Base-by-base conservation (phyloP, 768 basidiomycete genomes). In the Kwoniella bestiolae region DNA sequence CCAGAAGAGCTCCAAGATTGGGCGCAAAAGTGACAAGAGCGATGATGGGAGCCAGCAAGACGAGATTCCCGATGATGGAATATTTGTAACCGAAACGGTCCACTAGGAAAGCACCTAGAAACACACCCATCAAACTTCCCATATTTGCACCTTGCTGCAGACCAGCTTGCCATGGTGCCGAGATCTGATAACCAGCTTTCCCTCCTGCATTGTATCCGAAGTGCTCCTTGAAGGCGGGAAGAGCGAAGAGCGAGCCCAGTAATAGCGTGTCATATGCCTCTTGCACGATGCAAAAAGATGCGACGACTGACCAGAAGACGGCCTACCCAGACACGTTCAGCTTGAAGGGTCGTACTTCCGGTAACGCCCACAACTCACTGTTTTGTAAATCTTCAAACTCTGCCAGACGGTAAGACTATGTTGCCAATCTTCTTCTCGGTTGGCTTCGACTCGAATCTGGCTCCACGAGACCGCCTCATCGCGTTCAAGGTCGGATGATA, bases 131-230 rank as follows among this genome's bases (percentile, higher is more conserved):
- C 59, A 82, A 69, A 23, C 70, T 74, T 23, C 80, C 80, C 47
- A 71, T 72, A 32, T 77, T 75, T 52, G 76, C 74, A 18, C 73
- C 82, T 62, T 77, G 73, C 38, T 67, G 62, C 18, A 82, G 62
- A 28, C 73, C 81, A 3, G 79, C 73, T 53, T 82, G 82, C 82
- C 81, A 82, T 25, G 67, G 55, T 1, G 82, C 76, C 1, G 78
- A 69, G 44, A 82, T 73, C 18, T 75, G 67, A 56, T 78, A 81
- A 2, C 71, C 71, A 7, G 45, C 61, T 29, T 38, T 72, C 8
- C 38, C 56, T 6, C 52, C 61, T 29, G 25, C 31, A 56, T 72
- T 23, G 53, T 32, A 29, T 34, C 71, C 56, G 34, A 35, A 57
- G 35, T 60, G 61, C 67, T 69, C 25, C 57, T 63, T 50, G 32